Evolutionary conservation across 495 filamentous ascomycete species (phyloP), one percentile per base, ranked within the genome.

Genomic region (Aspergillus biplanus): DNA sequence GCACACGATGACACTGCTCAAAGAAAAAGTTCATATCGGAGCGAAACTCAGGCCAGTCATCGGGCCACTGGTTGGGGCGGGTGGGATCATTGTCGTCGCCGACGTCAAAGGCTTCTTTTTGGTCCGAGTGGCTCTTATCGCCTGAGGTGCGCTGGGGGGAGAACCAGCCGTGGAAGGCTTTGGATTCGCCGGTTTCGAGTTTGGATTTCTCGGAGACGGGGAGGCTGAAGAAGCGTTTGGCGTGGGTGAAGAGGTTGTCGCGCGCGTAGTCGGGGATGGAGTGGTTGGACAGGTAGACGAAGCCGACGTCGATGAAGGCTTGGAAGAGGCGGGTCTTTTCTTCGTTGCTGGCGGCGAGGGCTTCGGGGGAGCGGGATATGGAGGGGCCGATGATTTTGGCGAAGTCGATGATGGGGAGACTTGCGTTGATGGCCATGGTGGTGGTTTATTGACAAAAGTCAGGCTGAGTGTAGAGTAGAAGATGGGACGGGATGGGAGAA

Each of bases 51-150:
- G 33, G 33, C 48, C 48, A 52, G 47, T 64, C 47, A 1, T 37
- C 34, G 0, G 50, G 55, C 61, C 61, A 64, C 32, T 58, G 61
- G 61, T 64, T 64, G 32, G 61, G 61, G 11, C 55, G 44, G 5
- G 33, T 55, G 32, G 47, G 44, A 58, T 64, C 61, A 16, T 58
- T 55, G n/a, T 64, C 61, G 18, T 55, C 39, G 34, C 50, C 48
- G 27, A 64, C 33, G 15, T 56, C 61, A 27, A 64, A 64, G 18
- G 34, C 48, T 33, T 64, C 61, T 44, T 64, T 64, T 47, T 54
- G 55, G 54, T 64, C 61, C 15, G 61, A 57, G 13, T 52, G 56
- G 13, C 7, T 32, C 11, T 27, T 27, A 15, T 64, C 50, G 21
- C 46, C 46, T 9, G 54, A 48, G 12, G 50, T 52, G 33, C 50